These are phyloP conservation scores for Fusarium sp. DNA, from an alignment of 2,329 filamentous ascomycete genomes.

Conservation along the genomic window DNA sequence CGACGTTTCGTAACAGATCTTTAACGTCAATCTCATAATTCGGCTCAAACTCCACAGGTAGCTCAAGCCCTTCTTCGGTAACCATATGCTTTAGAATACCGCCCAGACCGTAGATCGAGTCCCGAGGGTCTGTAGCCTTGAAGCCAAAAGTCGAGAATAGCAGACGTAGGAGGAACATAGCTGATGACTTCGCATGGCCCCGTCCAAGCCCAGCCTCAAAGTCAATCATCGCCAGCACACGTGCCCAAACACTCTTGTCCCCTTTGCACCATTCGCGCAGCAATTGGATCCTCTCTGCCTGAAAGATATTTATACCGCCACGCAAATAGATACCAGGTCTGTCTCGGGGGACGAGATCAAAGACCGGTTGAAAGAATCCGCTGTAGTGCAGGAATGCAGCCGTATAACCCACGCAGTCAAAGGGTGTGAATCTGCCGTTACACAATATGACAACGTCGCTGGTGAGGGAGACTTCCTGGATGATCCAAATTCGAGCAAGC, in stretches of 20 bases:
- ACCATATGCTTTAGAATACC: slow-evolving; percentile 16
- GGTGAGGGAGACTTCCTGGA: neutral
- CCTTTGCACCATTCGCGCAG: slow-evolving; percentile 19
- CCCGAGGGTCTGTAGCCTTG: neutral
- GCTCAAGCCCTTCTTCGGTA: fast-evolving
- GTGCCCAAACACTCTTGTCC: neutral
- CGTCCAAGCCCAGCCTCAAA: neutral
- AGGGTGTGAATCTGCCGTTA: neutral
- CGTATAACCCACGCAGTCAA: slow-evolving; percentile 1
- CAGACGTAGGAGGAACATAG: neutral
- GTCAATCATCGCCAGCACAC: neutral
- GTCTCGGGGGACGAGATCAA: neutral
- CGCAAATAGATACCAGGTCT: neutral
- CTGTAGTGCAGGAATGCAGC: slow-evolving; percentile 7
- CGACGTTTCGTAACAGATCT: neutral
- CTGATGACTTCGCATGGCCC: fast-evolving
- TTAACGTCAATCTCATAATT: neutral
- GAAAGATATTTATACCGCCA: neutral
- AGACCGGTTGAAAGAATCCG: neutral
- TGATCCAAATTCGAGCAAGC: neutral
- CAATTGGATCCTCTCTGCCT: neutral
- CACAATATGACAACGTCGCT: neutral
- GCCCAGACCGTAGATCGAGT: neutral
- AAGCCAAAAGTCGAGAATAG: neutral
- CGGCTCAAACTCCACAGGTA: neutral